Conservation (phyloP, 805 yeast species). For the Spencermartinsiella europaea region DNA sequence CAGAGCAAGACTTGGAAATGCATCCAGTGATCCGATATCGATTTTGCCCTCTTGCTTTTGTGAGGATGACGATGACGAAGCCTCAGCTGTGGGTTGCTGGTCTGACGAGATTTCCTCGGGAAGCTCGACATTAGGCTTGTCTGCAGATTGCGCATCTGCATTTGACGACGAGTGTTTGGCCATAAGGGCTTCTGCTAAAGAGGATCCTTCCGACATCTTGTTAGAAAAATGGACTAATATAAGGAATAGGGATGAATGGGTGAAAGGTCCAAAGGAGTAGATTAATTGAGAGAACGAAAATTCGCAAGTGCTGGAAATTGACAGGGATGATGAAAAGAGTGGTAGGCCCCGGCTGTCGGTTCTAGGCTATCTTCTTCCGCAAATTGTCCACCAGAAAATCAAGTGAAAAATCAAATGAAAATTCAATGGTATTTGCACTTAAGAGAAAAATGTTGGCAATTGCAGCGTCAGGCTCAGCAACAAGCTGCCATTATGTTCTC, state of each 20-base stretch:
- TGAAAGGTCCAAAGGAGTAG: no score
- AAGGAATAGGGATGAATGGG: no score
- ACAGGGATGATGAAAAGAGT: no score
- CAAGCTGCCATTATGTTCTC: no score
- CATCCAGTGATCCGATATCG: slow-evolving; percentile 27
- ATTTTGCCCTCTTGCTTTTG: slow-evolving; percentile 9
- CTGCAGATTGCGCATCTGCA: neutral
- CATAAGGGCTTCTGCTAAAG: slow-evolving; percentile 21
- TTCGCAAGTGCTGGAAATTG: no score
- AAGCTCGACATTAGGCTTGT: neutral
- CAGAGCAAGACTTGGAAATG: slow-evolving; percentile 29
- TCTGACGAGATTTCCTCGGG: neutral
- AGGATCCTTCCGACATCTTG: slow-evolving; percentile 9
- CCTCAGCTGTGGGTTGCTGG: neutral
- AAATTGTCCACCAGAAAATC: neutral
- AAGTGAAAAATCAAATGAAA: no score
- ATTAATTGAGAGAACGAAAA: no score
- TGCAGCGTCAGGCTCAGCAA: no score
- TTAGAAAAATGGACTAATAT: neutral
- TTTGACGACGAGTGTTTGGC: slow-evolving; percentile 14
- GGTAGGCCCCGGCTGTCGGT: no score
- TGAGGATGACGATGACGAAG: neutral
- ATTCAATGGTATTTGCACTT: no score
- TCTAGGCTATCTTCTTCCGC: neutral
- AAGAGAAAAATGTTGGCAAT: no score